These are phyloP conservation scores for Fraxinus angustifolia DNA, from an alignment of 305 asterid genomes.

Conservation along the genomic window DNA sequence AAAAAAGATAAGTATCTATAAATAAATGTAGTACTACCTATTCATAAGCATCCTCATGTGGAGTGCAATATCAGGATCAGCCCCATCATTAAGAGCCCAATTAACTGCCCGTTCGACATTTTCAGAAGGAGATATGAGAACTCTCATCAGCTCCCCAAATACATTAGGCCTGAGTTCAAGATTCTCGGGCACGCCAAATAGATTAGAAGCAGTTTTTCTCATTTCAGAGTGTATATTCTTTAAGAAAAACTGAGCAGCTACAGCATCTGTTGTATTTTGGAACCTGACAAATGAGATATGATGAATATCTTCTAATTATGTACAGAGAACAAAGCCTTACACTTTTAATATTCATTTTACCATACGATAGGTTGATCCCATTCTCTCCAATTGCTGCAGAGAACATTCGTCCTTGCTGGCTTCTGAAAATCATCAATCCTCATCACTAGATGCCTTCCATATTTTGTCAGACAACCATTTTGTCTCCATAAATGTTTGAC, in stretches of 20 bases:
- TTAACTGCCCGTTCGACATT: constrained; percentile 58
- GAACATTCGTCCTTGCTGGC: constrained; percentile 66
- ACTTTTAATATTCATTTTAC: constrained; percentile 34
- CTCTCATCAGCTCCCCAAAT: constrained; percentile 92
- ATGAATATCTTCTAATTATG: constrained; percentile 11
- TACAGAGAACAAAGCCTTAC: background rate
- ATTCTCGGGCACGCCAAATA: constrained; percentile 70
- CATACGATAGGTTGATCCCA: constrained; percentile 94
- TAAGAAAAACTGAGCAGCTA: constrained; percentile 89
- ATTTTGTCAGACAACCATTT: constrained; percentile 67
- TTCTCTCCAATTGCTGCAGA: constrained; percentile 83
- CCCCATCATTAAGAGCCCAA: constrained; percentile 68
- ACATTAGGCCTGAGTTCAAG: constrained; percentile 77
- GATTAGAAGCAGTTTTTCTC: constrained; percentile 70
- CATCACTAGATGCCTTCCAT: constrained; percentile 68
- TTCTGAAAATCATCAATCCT: constrained; percentile 92
- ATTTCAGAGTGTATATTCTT: constrained; percentile 71
- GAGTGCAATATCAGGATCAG: constrained; percentile 79
- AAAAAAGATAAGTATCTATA: background rate
- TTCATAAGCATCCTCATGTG: constrained; percentile 99
- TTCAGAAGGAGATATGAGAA: constrained; percentile 74
- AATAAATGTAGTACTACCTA: constrained; percentile 56
- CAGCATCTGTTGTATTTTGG: constrained; percentile 94
- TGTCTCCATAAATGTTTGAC: constrained; percentile 92
- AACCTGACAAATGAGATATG: constrained; percentile 52